Percentiles rank a stretch among this genome's conserved stretches.
Evolutionary conservation across 2,329 filamentous ascomycete genomes (phyloP).

Genomic region (Paecilomyces sp.): DNA sequence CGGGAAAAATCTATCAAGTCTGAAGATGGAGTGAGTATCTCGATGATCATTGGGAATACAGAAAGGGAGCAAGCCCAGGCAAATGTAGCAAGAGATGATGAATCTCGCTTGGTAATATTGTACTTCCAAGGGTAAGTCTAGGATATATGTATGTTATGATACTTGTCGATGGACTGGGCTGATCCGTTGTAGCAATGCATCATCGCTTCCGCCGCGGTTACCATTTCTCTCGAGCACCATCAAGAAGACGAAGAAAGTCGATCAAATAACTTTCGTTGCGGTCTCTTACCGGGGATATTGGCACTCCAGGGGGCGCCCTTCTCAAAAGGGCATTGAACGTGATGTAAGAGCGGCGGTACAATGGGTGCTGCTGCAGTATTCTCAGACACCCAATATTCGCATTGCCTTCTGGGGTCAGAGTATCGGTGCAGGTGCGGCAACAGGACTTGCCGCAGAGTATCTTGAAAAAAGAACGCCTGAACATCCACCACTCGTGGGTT

Average conservation of each 20-base stretch:
- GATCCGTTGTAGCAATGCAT: slow-evolving; percentile 22
- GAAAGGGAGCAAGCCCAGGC: not conserved
- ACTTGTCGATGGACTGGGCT: not conserved
- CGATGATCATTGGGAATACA: slow-evolving; percentile 36
- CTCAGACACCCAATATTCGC: slow-evolving; percentile 10
- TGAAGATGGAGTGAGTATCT: slow-evolving; percentile 59
- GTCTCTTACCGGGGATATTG: slow-evolving; percentile 66
- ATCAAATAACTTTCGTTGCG: slow-evolving; percentile 33
- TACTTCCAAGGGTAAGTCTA: slow-evolving; percentile 42
- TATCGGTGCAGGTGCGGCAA: slow-evolving; percentile 65
- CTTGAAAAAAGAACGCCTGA: slow-evolving; percentile 29
- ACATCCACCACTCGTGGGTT: slow-evolving; percentile 25
- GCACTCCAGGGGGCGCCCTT: slow-evolving; percentile 65
- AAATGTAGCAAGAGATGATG: not conserved
- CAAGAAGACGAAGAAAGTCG: slow-evolving; percentile 10
- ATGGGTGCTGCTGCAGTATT: slow-evolving; percentile 50
- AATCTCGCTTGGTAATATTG: slow-evolving; percentile 31
- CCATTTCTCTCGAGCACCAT: slow-evolving; percentile 42
- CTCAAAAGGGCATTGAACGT: slow-evolving; percentile 61
- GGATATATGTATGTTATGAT: not conserved
- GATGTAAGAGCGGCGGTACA: slow-evolving; percentile 59
- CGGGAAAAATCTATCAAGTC: slow-evolving; percentile 54
- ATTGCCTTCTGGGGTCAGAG: slow-evolving; percentile 71
- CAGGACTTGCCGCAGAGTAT: slow-evolving; percentile 48
- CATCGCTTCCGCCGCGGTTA: slow-evolving; percentile 40